A percentile compares a stretch with the other conserved stretches of the same genome.
Evolutionary conservation across 2,329 filamentous ascomycete species (phyloP).

Genomic region (Hymenotorrendiella dingleyae): DNA sequence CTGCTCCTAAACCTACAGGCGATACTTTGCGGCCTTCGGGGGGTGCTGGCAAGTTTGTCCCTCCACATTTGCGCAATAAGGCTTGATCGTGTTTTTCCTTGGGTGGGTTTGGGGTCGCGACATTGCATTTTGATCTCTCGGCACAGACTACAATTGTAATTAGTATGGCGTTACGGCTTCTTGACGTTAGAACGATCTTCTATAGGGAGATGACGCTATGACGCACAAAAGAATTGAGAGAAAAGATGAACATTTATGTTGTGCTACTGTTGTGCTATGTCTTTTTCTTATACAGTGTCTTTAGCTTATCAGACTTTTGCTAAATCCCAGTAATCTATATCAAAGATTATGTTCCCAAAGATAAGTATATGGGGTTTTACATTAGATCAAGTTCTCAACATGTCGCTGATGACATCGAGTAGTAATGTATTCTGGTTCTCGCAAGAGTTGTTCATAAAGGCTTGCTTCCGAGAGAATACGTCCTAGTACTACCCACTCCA

Average conservation of each 20-base stretch:
- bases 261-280: too few species aligned
- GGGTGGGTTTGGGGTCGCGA: slow-evolving; percentile 3
- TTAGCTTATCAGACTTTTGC: not conserved
- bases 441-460: too few species aligned
- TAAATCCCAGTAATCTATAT: too few species aligned
- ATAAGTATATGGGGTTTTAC: too few species aligned
- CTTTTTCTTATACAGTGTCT: not conserved
- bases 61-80: slow-evolving; percentile 38
- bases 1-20: slow-evolving; percentile 37
- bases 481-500: too few species aligned
- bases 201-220: not conserved
- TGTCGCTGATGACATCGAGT: too few species aligned
- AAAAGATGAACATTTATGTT: not conserved
- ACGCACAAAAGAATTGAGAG: slow-evolving; percentile 2
- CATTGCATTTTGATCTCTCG: slow-evolving; percentile 1
- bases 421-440: too few species aligned
- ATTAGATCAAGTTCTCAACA: too few species aligned
- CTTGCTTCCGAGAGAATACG: too few species aligned
- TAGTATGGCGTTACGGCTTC: slow-evolving; percentile 14
- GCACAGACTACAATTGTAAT: slow-evolving; percentile 9
- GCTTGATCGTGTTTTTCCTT: not conserved
- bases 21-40: slow-evolving; percentile 45
- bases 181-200: slow-evolving; percentile 2
- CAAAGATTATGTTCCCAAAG: too few species aligned
- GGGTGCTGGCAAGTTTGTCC: slow-evolving; percentile 54